Evolutionary conservation across 805 yeast species (phyloP).

Genomic region (Metschnikowia noctiluminum): DNA sequence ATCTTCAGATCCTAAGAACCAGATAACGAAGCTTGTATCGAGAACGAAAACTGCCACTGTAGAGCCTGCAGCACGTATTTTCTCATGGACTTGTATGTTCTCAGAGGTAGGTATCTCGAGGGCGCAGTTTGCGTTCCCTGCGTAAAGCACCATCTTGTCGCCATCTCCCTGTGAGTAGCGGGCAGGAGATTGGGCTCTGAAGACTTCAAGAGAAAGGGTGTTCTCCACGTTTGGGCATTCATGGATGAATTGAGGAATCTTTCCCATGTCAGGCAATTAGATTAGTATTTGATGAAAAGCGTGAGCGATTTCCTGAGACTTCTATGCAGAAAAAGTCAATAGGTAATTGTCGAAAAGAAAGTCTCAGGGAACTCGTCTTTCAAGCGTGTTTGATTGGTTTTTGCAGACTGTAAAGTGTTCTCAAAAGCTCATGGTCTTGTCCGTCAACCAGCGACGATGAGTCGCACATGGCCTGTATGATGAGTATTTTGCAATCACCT

Average conservation of each 20-base stretch:
- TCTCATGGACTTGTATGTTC: not conserved
- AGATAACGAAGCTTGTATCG: conserved; percentile 32
- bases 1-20: conserved; percentile 19
- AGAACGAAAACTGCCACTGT: conserved; percentile 29
- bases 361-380: too few species aligned
- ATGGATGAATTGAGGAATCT: conserved; percentile 23
- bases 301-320: too few species aligned
- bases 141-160: conserved; percentile 41
- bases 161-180: conserved; percentile 32
- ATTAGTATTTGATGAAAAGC: too few species aligned
- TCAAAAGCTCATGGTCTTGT: too few species aligned
- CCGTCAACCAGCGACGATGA: too few species aligned
- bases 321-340: too few species aligned
- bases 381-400: too few species aligned
- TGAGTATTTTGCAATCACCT: too few species aligned
- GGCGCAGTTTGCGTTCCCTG: conserved; percentile 27
- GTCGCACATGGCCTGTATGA: too few species aligned
- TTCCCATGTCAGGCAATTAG: not conserved
- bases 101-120: conserved; percentile 14
- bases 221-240: conserved; percentile 40
- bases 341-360: too few species aligned
- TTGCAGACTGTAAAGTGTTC: too few species aligned
- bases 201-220: conserved; percentile 32
- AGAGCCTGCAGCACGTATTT: conserved; percentile 1
- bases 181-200: conserved; percentile 39